Evolutionary conservation across 2,329 filamentous ascomycete species (phyloP).

Genomic region (Aspergillus pseudonomiae): DNA sequence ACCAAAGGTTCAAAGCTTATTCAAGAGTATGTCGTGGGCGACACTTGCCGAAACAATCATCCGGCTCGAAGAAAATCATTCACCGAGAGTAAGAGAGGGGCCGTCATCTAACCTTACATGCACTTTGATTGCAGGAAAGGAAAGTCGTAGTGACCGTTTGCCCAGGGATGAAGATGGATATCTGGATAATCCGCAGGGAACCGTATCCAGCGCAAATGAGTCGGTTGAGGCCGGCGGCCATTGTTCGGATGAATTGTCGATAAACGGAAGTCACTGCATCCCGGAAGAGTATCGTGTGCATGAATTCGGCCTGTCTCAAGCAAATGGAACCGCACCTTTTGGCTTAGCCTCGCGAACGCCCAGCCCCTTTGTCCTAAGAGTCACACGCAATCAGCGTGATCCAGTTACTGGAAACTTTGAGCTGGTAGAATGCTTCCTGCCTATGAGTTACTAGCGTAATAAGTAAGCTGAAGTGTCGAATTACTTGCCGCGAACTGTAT

Average conservation of each 20-base stretch:
- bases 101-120: neutral
- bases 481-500: neutral
- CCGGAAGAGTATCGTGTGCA: conserved; percentile 3
- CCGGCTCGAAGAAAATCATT: neutral
- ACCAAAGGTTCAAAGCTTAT: neutral
- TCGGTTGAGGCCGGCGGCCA: neutral
- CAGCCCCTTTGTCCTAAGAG: neutral
- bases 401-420: neutral
- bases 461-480: neutral
- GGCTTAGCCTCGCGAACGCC: neutral
- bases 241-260: neutral
- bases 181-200: neutral
- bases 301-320: conserved; percentile 4
- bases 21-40: neutral
- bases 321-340: neutral
- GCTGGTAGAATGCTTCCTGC: conserved; percentile 1
- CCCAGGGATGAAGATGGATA: neutral
- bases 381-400: neutral
- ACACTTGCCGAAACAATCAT: neutral
- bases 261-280: neutral
- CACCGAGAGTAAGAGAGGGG: neutral
- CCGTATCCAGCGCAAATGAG: neutral
- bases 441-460: neutral
- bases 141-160: neutral
- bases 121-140: neutral